Percentiles rank a stretch among this genome's conserved stretches.
Evolutionary conservation across 192 early-diverging fungal species (phyloP).

Genomic region (Coemansia sp.): DNA sequence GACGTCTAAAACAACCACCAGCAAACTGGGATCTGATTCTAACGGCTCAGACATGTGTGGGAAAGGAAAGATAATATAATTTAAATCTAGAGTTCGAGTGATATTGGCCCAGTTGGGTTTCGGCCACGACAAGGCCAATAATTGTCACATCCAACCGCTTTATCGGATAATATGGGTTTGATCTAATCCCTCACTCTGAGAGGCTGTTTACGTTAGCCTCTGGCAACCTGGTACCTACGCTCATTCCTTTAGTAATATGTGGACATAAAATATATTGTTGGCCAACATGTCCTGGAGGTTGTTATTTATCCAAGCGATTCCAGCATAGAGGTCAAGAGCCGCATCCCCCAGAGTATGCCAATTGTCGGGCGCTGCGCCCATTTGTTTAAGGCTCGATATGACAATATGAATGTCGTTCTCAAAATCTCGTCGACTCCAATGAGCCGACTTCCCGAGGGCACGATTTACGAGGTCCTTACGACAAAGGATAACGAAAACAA

Average conservation of each 20-base stretch:
- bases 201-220: not conserved
- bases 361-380: not conserved
- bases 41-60: slow-evolving; percentile 30
- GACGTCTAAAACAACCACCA: slow-evolving; percentile 81
- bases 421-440: slow-evolving; percentile 9
- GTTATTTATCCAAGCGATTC: not conserved
- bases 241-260: not conserved
- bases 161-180: not conserved
- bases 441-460: slow-evolving; percentile 5
- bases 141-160: not conserved
- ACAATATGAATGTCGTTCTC: not conserved
- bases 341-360: not conserved
- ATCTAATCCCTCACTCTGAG: not conserved
- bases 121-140: not conserved
- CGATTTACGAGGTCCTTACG: slow-evolving; percentile 7
- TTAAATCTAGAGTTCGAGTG: not conserved
- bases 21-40: slow-evolving; percentile 69
- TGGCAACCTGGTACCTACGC: not conserved
- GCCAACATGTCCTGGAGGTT: not conserved
- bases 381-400: not conserved
- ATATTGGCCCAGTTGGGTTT: not conserved
- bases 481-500: not conserved
- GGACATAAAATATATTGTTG: not conserved
- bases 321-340: not conserved
- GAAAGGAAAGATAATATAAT: not conserved